phyloP scores from a whole-genome alignment of 176 grass and related monocot genomes.

The Rhynchospora pubera region DNA sequence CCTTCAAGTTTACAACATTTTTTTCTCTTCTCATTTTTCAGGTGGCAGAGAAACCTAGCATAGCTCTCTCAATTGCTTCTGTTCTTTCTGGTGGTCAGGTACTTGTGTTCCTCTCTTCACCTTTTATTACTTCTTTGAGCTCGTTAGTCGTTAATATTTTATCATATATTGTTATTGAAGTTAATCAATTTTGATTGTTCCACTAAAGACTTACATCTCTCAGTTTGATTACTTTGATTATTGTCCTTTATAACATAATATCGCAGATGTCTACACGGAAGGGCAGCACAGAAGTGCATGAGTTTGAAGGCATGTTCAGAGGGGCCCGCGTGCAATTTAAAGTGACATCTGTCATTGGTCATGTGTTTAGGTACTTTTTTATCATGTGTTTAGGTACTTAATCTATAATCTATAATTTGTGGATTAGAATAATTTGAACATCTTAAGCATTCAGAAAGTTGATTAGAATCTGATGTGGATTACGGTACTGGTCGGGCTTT shows the following conservation, averaged over 20 bases:
- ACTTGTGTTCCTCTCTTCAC: not conserved
- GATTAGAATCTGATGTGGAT: not conserved
- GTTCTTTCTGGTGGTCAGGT: constrained; percentile 67
- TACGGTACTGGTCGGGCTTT: not conserved
- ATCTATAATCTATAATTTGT: not conserved
- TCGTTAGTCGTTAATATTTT: no score
- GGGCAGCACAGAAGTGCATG: constrained; percentile 82
- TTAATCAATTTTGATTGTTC: not conserved
- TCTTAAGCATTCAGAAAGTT: not conserved
- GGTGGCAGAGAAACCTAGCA: constrained; percentile 98
- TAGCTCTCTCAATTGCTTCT: constrained; percentile 78
- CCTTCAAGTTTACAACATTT: not conserved
- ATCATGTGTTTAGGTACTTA: no score
- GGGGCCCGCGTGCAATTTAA: constrained; percentile 49
- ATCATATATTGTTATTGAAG: no score
- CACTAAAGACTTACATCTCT: not conserved
- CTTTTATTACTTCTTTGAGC: not conserved
- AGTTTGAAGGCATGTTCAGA: constrained; percentile 77
- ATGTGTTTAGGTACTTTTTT: constrained; percentile 88
- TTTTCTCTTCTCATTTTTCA: constrained; percentile 24
- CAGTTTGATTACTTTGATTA: not conserved
- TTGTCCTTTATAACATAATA: not conserved
- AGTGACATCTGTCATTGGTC: constrained; percentile 93
- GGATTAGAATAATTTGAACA: not conserved
- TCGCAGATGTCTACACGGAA: constrained; percentile 65